Conservation (phyloP, 768 basidiomycete genomes). For the Leccinum boreale region DNA sequence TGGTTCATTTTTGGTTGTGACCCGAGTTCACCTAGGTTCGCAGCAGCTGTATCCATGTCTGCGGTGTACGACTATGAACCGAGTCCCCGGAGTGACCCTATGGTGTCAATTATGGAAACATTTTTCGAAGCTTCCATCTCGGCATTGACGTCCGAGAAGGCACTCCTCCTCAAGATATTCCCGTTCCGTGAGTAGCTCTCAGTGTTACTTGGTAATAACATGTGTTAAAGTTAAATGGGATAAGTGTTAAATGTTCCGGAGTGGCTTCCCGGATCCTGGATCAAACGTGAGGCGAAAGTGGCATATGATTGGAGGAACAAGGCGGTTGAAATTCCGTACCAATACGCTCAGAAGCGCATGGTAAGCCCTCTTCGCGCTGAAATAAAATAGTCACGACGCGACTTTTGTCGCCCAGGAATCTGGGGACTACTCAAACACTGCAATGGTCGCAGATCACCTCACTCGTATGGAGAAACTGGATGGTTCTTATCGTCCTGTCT, state of each 20-base stretch:
- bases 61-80: background rate
- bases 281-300: conserved; percentile 1
- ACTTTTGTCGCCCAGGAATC: background rate
- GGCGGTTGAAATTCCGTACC: conserved; percentile 1
- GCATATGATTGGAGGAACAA: background rate
- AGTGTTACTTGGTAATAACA: background rate
- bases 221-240: background rate
- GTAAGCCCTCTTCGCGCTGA: background rate
- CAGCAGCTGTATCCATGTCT: background rate
- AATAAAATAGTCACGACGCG: background rate
- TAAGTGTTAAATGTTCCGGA: background rate
- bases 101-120: background rate
- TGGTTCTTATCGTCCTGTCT: background rate
- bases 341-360: background rate
- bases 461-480: background rate
- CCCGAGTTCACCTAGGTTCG: background rate
- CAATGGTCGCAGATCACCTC: background rate
- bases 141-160: background rate
- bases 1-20: background rate
- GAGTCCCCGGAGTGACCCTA: background rate
- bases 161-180: conserved; percentile 1
- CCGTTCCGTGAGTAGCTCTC: conserved; percentile 12
- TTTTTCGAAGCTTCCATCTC: background rate
- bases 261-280: conserved; percentile 3
- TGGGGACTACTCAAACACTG: background rate